Evolutionary conservation across 305 asterid genomes (phyloP), one percentile per base, ranked within the genome.

Genomic region (Fraxinus paxiana): DNA sequence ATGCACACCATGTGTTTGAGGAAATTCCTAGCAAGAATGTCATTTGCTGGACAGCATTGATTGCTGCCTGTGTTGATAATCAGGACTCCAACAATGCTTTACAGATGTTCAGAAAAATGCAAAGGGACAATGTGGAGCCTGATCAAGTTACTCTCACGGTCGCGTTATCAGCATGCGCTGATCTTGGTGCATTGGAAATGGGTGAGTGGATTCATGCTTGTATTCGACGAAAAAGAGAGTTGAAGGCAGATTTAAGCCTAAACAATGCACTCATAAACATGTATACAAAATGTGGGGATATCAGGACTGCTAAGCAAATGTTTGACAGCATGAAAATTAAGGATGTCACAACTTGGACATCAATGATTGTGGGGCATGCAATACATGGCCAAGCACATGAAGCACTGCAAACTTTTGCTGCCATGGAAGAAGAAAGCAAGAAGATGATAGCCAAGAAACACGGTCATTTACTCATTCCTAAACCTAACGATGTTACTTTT

Each of bases 171-270:
- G 90, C 88, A 0, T 85, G 88, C 79, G 83, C 88, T 35, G 85
- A 85, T 83, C 79, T 85, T 10, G 87, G 87, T 43, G 88, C 88
- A n/a, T 70, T 85, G 48, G 90, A 87, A 30, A 73, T 82, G 87
- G 90, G 88, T 5, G 82, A 85, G 65, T 82, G 86, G 87, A 78
- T 85, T 56, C 84, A 87, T 82, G 73, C 73, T 75, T 87, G 63
- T 79, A 83, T 83, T 37, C 76, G 79, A 77, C 65, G 56, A 22
- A 85, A 79, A 24, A 74, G 75, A 71, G 28, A 71, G 46, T 71
- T 71, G 28, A 71, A 71, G 26, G 38, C 48, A 71, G 76, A 71
- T 71, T 71, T 71, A 71, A n/a, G 76, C 76, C 48, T 71, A 2
- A 71, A 17, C 76, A 83, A 79, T 79, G 78, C 83, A 9, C 80